Evolutionary conservation across 164 flowering plant genomes (phyloP).

Genomic region (Chloranthus sessilifolius): DNA sequence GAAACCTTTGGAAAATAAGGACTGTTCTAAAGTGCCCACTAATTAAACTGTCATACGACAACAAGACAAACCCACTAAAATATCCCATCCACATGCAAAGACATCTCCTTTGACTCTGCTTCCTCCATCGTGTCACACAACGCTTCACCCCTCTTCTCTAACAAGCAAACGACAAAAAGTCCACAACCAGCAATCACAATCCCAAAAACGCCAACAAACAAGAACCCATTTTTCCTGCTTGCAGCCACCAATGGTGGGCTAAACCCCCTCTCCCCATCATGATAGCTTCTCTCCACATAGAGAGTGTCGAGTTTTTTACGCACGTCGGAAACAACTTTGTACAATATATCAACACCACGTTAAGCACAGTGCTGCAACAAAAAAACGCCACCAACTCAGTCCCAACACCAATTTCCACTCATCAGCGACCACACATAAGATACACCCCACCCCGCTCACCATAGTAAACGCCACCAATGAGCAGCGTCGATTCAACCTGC

Average conservation of each 20-base stretch:
- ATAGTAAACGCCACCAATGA: slow-evolving; percentile 27
- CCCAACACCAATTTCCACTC: slow-evolving; percentile 20
- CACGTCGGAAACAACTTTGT: slow-evolving; percentile 84
- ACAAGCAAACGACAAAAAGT: slow-evolving; percentile 43
- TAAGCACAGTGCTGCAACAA: slow-evolving; percentile 41
- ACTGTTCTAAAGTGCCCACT: no score
- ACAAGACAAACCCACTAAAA: no score
- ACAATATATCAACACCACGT: slow-evolving; percentile 43
- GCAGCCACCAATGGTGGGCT: slow-evolving; percentile 52
- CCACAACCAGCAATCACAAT: slow-evolving; percentile 39
- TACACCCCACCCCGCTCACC: slow-evolving; percentile 41
- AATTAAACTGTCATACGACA: no score
- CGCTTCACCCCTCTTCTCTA: slow-evolving; percentile 53
- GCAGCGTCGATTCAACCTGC: slow-evolving; percentile 25
- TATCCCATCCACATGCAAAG: no score
- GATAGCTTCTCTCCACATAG: slow-evolving; percentile 63
- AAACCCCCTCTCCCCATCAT: slow-evolving; percentile 59
- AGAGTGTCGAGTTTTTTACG: slow-evolving; percentile 71
- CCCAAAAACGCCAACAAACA: slow-evolving; percentile 55
- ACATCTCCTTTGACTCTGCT: slow-evolving; percentile 41
- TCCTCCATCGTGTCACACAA: slow-evolving; percentile 76
- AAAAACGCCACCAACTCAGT: slow-evolving; percentile 52
- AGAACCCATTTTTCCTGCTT: slow-evolving; percentile 22
- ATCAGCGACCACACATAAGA: slow-evolving; percentile 16
- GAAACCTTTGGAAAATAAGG: no score